Conservation (phyloP, 768 basidiomycete genomes). For the Hericium erinaceus region DNA sequence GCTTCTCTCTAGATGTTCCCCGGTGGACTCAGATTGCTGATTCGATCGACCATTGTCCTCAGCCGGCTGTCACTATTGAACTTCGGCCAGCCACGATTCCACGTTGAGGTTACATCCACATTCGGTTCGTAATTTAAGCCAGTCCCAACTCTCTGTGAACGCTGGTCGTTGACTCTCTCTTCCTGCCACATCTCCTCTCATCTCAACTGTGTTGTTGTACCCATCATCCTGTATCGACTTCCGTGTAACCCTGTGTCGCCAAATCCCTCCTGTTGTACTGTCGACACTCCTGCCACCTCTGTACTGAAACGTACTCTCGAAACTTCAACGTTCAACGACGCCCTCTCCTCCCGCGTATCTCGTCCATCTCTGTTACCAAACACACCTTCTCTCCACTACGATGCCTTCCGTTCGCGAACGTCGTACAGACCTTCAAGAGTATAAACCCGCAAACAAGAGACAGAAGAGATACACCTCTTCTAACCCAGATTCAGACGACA, state of each 20-base stretch:
- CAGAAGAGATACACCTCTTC: conserved; percentile 9
- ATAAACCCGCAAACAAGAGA: not conserved
- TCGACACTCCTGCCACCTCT: not conserved
- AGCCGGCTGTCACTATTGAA: not conserved
- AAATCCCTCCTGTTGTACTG: not conserved
- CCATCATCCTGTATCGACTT: not conserved
- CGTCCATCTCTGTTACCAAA: not conserved
- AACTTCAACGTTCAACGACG: not conserved
- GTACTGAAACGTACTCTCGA: not conserved
- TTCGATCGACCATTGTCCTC: not conserved
- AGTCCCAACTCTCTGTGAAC: not conserved
- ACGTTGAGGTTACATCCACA: not conserved
- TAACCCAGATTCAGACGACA: conserved; percentile 26
- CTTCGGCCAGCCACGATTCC: not conserved
- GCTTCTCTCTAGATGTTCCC: not conserved
- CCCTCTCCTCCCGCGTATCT: not conserved
- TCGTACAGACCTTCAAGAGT: conserved; percentile 29
- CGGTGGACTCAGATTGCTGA: not conserved
- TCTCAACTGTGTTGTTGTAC: not conserved
- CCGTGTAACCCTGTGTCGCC: not conserved
- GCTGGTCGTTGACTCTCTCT: not conserved
- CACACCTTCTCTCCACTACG: not conserved
- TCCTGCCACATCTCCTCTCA: not conserved
- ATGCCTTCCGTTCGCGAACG: conserved; percentile 22
- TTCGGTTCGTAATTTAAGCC: not conserved